phyloP scores from a whole-genome alignment of 202 grass and related monocot genomes.

The Zoysia matrella region DNA sequence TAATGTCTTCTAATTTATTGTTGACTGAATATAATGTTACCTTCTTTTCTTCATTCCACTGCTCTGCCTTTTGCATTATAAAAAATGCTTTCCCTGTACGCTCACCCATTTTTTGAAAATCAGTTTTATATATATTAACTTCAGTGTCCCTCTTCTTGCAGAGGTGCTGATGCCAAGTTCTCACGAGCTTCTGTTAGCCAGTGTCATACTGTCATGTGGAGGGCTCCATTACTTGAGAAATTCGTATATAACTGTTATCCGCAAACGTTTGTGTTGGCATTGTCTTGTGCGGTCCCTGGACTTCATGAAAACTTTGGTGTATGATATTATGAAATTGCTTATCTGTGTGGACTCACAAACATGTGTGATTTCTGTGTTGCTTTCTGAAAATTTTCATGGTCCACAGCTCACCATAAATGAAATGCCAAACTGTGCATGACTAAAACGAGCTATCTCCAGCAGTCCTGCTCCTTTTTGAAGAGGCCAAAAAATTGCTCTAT shows the following conservation, averaged over 20 bases:
- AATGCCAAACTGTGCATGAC: not conserved
- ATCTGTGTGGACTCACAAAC: not conserved
- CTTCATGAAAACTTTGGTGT: constrained; percentile 32
- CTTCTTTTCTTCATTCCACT: not conserved
- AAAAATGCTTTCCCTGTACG: not conserved
- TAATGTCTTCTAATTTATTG: not conserved
- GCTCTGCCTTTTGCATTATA: not conserved
- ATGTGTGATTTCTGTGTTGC: not conserved
- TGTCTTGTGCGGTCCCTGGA: constrained; percentile 3
- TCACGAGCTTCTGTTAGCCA: not conserved
- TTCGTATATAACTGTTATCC: constrained; percentile 52
- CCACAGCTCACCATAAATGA: not conserved
- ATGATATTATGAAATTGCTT: constrained; percentile 48
- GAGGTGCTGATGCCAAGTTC: constrained; percentile 21
- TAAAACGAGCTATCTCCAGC: too few relatives aligned
- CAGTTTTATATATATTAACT: not conserved
- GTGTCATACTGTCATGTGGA: not conserved
- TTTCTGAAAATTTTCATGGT: not conserved
- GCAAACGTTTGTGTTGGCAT: constrained; percentile 12
- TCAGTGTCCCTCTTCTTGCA: not conserved
- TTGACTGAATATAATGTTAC: not conserved
- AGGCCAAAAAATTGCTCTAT: too few relatives aligned
- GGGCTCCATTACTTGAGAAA: constrained; percentile 27
- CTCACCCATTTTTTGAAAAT: not conserved
- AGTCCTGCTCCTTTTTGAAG: too few relatives aligned